Percentiles rank a stretch among this genome's conserved stretches.
phyloP scores from a whole-genome alignment of 2,329 filamentous ascomycete species.

The Pestalotiopsis sp. region DNA sequence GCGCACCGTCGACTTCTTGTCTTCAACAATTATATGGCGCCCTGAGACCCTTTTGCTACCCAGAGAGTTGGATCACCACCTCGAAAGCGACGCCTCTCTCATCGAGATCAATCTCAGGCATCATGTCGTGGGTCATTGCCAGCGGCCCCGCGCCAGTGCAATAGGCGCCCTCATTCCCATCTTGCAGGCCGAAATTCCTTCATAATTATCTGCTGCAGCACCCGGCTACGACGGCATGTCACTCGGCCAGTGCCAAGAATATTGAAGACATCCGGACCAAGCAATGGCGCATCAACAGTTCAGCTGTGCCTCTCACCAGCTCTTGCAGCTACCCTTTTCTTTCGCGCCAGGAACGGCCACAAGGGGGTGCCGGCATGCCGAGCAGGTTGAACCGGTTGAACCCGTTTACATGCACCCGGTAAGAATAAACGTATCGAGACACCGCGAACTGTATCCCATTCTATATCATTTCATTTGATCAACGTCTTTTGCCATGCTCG shows the following conservation, averaged over 20 bases:
- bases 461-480: too few species aligned
- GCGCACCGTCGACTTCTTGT: too few species aligned
- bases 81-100: too few species aligned
- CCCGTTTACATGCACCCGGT: neutral
- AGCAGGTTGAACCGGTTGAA: too few species aligned
- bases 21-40: too few species aligned
- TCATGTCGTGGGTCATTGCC: too few species aligned
- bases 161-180: neutral
- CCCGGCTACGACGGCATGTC: slow-evolving; percentile 1
- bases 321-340: neutral
- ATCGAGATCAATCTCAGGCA: too few species aligned
- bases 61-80: too few species aligned
- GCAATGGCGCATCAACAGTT: neutral
- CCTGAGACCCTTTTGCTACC: too few species aligned
- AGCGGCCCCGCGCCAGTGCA: too few species aligned
- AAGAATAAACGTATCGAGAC: neutral
- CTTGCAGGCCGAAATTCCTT: neutral
- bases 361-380: neutral
- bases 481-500: slow-evolving; percentile 43
- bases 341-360: neutral
- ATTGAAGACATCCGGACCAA: neutral
- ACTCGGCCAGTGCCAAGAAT: slow-evolving; percentile 5
- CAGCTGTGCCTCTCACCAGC: slow-evolving; percentile 2
- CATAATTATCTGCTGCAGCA: neutral
- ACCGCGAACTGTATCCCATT: neutral